Conservation (phyloP, 345 rosid species). For the Carallia pectinifolia region DNA sequence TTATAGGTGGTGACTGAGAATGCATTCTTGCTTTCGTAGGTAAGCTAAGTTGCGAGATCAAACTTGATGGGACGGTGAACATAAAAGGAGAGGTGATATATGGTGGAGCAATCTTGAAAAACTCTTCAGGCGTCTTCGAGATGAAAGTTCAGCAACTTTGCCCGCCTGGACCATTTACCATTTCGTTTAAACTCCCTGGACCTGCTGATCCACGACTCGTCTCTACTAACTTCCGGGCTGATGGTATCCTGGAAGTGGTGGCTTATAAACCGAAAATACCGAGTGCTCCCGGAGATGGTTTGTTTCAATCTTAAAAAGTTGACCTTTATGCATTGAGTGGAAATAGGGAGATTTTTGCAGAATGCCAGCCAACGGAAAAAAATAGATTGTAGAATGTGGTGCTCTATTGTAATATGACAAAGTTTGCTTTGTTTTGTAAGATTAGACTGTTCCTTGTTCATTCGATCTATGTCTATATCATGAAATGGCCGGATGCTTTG, state of each 20-base stretch:
- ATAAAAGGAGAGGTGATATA: slow-evolving; percentile 41
- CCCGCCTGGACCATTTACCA: slow-evolving; percentile 58
- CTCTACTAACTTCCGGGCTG: slow-evolving; percentile 41
- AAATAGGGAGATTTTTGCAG: background rate
- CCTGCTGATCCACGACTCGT: slow-evolving; percentile 68
- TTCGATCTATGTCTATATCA: too few species aligned
- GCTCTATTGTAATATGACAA: too few species aligned
- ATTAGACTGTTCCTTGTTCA: too few species aligned
- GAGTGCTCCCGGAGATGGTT: background rate
- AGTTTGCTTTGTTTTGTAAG: too few species aligned
- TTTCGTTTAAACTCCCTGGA: slow-evolving; percentile 69
- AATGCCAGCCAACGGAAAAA: background rate
- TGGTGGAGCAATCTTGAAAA: slow-evolving; percentile 34
- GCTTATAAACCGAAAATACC: slow-evolving; percentile 34
- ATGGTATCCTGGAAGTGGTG: slow-evolving; percentile 68
- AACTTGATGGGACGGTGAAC: slow-evolving; percentile 53
- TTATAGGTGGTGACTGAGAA: background rate
- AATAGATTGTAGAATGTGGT: background rate
- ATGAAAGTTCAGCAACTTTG: slow-evolving; percentile 47
- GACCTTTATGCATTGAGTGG: background rate
- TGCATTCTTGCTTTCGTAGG: slow-evolving; percentile 34
- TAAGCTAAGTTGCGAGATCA: slow-evolving; percentile 50
- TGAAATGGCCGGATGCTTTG: too few species aligned
- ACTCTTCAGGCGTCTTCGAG: slow-evolving; percentile 30
- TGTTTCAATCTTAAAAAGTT: background rate